phyloP scores from a whole-genome alignment of 306 rosid genomes.

The Purshia tridentata region DNA sequence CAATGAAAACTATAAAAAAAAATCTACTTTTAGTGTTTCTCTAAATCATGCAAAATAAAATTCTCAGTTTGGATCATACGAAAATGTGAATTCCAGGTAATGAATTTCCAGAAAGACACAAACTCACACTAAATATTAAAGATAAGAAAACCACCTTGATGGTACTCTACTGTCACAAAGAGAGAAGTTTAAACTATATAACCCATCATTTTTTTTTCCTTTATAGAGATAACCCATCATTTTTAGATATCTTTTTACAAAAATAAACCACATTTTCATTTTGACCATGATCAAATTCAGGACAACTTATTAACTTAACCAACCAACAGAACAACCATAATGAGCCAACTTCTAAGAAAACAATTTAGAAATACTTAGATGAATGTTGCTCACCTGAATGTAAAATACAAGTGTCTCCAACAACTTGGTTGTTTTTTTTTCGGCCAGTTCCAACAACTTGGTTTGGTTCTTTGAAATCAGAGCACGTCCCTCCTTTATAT shows the following conservation, averaged over 20 bases:
- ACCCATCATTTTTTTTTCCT: no score
- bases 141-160: not conserved
- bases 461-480: not conserved
- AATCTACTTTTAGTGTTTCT: not conserved
- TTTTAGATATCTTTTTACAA: not conserved
- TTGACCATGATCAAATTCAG: not conserved
- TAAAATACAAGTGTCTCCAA: constrained; percentile 2
- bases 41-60: not conserved
- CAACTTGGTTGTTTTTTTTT: not conserved
- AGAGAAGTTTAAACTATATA: no score
- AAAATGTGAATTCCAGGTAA: not conserved
- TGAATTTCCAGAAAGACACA: not conserved
- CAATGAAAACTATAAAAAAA: not conserved
- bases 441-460: not conserved
- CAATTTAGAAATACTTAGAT: not conserved
- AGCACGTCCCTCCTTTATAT: constrained; percentile 23
- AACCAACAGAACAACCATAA: not conserved
- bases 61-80: not conserved
- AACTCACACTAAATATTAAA: not conserved
- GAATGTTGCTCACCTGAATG: constrained; percentile 31
- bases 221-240: no score
- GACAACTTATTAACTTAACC: not conserved
- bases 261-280: not conserved
- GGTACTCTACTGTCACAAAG: no score
- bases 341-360: not conserved